Evolutionary conservation across 495 filamentous ascomycete species (phyloP).

Genomic region (Xylaria palmicola): DNA sequence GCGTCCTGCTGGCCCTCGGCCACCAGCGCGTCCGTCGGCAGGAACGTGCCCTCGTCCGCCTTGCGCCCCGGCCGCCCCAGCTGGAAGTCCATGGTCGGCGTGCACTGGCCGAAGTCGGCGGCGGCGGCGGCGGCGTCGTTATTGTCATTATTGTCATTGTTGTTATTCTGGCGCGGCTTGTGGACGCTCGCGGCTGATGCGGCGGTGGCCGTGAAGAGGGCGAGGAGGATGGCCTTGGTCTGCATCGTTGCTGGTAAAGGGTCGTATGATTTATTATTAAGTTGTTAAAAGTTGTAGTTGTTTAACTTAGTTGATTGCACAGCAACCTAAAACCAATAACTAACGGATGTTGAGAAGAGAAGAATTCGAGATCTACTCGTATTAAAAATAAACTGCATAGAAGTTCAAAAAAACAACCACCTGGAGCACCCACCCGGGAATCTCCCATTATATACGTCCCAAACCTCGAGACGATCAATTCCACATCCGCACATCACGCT

Average conservation of each 20-base stretch:
- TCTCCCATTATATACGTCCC: background rate
- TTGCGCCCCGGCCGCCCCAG: constrained; percentile 43
- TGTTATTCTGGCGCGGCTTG: background rate
- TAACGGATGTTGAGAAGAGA: background rate
- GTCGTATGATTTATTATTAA: too few species aligned
- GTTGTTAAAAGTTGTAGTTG: too few species aligned
- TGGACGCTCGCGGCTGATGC: background rate
- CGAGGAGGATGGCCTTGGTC: constrained; percentile 28
- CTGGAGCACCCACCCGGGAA: background rate
- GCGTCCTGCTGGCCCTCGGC: constrained; percentile 49
- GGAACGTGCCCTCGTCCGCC: constrained; percentile 50
- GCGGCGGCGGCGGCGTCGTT: background rate
- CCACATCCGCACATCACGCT: background rate
- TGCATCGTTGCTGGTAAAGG: constrained; percentile 30
- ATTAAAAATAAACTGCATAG: background rate
- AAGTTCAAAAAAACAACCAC: background rate
- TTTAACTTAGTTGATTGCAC: too few species aligned
- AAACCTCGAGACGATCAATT: background rate
- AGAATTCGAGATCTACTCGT: constrained; percentile 3
- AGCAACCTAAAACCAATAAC: background rate
- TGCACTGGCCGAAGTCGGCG: constrained; percentile 50
- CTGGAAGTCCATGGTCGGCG: constrained; percentile 53
- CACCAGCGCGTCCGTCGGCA: constrained; percentile 46
- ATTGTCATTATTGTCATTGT: background rate
- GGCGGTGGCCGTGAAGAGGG: constrained; percentile 27